Evolutionary conservation across 1,284 basidiomycete genomes (phyloP), one percentile per base, ranked within the genome.

Genomic region (Puccinia sorghi): DNA sequence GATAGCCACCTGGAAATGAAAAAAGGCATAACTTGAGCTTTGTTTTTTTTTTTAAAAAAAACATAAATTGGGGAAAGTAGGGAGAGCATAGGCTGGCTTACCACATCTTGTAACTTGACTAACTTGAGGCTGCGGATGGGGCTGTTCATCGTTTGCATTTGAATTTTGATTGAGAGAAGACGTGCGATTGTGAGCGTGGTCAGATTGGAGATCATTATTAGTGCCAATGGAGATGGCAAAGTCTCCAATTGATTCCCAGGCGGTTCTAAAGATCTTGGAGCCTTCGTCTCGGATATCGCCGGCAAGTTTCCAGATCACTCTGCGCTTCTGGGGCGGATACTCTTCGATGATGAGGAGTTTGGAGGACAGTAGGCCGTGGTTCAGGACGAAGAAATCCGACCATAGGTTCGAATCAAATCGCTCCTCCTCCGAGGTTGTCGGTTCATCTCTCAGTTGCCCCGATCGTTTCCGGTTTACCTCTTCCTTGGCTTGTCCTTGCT

Each of bases 201-300:
- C 37, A 71, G 43, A 73, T 66, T 74, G 80, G 79, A 77, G 85
- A 89, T 82, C 85, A 90, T 92, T 72, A 89, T 63, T 20, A 22
- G 25, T 5, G 37, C 70, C 70, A 37, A 72, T 72, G 39, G 37
- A 37, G 54, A 73, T 73, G 4, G 56, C 25, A 22, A 63, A 73
- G 22, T 61, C 56, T 6, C 91, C 92, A 32, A 98, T 88, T 3
- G 93, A 90, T 82, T 93, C 90, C 96, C 96, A 99, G 2, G 97
- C 86, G 74, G 88, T 89, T 41, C 91, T 85, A 74, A 98, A 86
- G 78, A 97, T 90, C n/a, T 89, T 87, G 0, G 94, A 92, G 12
- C 94, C 95, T 84, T 96, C 92, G 17, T 93, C 94, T 46, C 96
- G 89, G 82, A 97, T 90, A 85, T 99, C 96, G 20, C 95, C 95